Base-by-base conservation (phyloP, 257 asterid genomes). In the Henckelia pumila region DNA sequence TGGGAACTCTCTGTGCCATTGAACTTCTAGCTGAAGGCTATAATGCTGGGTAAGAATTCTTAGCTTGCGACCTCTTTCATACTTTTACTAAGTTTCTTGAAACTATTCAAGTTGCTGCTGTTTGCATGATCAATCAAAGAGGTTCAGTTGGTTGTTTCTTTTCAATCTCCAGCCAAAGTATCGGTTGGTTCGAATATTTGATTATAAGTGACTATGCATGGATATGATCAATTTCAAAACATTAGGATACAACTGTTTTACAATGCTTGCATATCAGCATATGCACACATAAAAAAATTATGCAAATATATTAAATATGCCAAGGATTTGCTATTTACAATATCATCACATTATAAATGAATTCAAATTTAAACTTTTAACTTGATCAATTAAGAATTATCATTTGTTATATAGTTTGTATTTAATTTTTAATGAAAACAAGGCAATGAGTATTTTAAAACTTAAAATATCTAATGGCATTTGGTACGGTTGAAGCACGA, bases 1-100 rank as follows among this genome's bases (percentile, higher is more conserved):
- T 91, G 67, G 96, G 99, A 73, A 91, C 97, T 71, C 85, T 94
- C 30, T 94, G 84, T 66, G 97, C 97, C 68, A 66, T 94, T 71
- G 99, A 94, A 75, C 96, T 91, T 64, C 76, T 21, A 76, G 96
- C 95, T 8, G 88, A 85, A 77, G 93, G 96, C 76, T 69, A 67
- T 67, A 72, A 88, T 75, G 84, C 91, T 26, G 99, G 99, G 99
- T 94, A 90, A 55, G 49, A 24, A 68, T 66, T 73, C 59, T 26
- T 17, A 14, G 40, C 63, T 67, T 56, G 44, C 59, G 35, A 28
- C 57, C 68, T 59, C 24, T 66, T 49, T 25, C 67, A 64, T 50
- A 8, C 44, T 69, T 63, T 69, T 16, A 21, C 53, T 3, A 13
- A 53, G 10, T 40, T 9, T 26, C 44, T 69, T 66, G 9, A 32